These are phyloP conservation scores for Boeremia exigua DNA, from an alignment of 2,329 filamentous ascomycete genomes.

Conservation along the genomic window DNA sequence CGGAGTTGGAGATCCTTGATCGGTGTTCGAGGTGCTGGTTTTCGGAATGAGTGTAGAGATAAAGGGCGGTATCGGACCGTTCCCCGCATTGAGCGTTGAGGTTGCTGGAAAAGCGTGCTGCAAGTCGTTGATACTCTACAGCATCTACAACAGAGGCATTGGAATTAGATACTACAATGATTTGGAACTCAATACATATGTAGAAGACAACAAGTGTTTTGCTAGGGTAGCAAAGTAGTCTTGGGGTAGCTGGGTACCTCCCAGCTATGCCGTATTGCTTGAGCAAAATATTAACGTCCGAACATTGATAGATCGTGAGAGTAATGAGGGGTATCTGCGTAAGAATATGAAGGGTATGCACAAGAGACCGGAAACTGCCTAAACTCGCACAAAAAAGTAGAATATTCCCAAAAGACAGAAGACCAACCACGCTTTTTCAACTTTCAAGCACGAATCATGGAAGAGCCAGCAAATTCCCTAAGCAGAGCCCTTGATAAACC, in stretches of 20 bases:
- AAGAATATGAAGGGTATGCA: conserved; percentile 2
- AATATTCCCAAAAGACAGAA: background rate
- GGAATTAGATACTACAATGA: too few species aligned
- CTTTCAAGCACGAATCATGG: background rate
- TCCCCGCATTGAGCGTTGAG: background rate
- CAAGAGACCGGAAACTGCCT: conserved; percentile 1
- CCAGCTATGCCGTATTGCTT: too few species aligned
- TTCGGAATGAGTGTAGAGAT: conserved; percentile 1
- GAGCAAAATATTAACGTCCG: background rate
- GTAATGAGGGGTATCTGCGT: conserved; percentile 18
- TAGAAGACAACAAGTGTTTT: too few species aligned
- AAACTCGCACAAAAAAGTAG: conserved; percentile 3
- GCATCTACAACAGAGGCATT: too few species aligned
- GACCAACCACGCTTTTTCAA: background rate
- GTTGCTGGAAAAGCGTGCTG: too few species aligned
- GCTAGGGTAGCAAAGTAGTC: too few species aligned
- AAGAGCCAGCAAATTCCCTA: background rate
- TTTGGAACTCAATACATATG: too few species aligned
- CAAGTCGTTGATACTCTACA: too few species aligned
- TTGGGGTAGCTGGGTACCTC: too few species aligned
- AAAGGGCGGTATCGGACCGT: conserved; percentile 11
- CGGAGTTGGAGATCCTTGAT: conserved; percentile 2
- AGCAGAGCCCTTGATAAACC: conserved; percentile 60
- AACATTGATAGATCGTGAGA: conserved; percentile 1
- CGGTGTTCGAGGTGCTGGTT: conserved; percentile 5